phyloP scores from a whole-genome alignment of 176 grass and related monocot genomes.

The Canna indica region DNA sequence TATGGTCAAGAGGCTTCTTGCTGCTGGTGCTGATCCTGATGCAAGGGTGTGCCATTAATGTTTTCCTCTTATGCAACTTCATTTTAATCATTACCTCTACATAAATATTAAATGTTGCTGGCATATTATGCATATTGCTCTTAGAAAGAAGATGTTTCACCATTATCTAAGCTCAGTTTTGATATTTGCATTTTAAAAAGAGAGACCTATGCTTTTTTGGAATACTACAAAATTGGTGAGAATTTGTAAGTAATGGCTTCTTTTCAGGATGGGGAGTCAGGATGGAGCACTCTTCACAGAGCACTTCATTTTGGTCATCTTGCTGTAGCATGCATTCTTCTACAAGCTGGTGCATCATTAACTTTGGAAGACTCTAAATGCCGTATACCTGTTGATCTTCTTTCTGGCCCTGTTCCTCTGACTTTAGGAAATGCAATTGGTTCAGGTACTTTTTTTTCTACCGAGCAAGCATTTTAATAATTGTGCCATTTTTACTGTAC shows the following conservation, averaged over 20 bases:
- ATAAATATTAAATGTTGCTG: no score
- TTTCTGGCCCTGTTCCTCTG: conserved; percentile 78
- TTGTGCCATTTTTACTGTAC: background rate
- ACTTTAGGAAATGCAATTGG: conserved; percentile 41
- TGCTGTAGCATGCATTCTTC: conserved; percentile 63
- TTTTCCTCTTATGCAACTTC: background rate
- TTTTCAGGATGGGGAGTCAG: conserved; percentile 91
- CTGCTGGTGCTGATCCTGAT: conserved; percentile 86
- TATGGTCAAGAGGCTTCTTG: conserved; percentile 62
- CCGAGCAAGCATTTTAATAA: conserved; percentile 8
- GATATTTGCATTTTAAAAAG: background rate
- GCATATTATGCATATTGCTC: background rate
- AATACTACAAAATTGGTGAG: background rate
- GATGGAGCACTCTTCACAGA: conserved; percentile 94
- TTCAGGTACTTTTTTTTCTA: conserved; percentile 44
- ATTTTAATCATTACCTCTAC: background rate
- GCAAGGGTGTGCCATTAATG: conserved; percentile 53
- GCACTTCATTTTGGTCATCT: conserved; percentile 96
- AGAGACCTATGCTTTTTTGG: background rate
- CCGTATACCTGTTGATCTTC: conserved; percentile 77
- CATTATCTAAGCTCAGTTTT: background rate
- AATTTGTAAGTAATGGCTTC: background rate
- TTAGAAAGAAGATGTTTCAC: background rate
- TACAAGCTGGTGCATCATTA: conserved; percentile 76
- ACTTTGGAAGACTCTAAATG: conserved; percentile 83